Evolutionary conservation across 176 grass and related monocot genomes (phyloP).

Genomic region (Oryza longistaminata): DNA sequence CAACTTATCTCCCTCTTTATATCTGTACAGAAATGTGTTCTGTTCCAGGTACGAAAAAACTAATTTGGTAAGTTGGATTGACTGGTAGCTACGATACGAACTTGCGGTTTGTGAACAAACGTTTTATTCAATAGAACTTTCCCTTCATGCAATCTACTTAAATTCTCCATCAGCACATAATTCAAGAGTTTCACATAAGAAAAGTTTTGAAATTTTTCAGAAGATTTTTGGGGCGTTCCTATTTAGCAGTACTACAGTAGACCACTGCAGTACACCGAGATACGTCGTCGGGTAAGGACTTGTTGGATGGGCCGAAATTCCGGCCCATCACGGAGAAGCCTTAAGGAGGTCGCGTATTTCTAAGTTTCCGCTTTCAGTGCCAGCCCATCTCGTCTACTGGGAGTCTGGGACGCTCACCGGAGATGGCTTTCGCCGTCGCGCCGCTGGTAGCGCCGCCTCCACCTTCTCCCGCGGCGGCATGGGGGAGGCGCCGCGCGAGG

Average conservation of each 20-base stretch:
- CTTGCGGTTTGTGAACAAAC: background rate
- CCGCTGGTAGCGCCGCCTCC: background rate
- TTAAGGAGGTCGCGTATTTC: background rate
- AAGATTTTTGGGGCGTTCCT: background rate
- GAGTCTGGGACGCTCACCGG: background rate
- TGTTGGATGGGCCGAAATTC: background rate
- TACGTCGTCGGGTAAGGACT: background rate
- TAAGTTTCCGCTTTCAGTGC: background rate
- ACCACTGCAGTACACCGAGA: background rate
- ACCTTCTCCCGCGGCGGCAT: background rate
- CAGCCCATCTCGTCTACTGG: background rate
- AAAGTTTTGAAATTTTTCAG: background rate
- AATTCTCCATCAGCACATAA: background rate
- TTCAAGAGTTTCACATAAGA: background rate
- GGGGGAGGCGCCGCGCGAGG: slow-evolving; percentile 19
- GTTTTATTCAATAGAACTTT: background rate
- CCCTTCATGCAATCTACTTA: background rate
- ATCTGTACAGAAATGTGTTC: background rate
- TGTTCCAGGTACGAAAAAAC: background rate
- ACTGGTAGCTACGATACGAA: slow-evolving; percentile 27
- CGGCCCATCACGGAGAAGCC: background rate
- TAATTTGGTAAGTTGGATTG: background rate
- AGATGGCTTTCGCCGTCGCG: slow-evolving; percentile 45
- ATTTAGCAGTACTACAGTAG: background rate
- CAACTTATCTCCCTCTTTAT: background rate